These are phyloP conservation scores for Tolypocladium tundrense DNA, from an alignment of 2,329 filamentous ascomycete genomes.

Conservation along the genomic window DNA sequence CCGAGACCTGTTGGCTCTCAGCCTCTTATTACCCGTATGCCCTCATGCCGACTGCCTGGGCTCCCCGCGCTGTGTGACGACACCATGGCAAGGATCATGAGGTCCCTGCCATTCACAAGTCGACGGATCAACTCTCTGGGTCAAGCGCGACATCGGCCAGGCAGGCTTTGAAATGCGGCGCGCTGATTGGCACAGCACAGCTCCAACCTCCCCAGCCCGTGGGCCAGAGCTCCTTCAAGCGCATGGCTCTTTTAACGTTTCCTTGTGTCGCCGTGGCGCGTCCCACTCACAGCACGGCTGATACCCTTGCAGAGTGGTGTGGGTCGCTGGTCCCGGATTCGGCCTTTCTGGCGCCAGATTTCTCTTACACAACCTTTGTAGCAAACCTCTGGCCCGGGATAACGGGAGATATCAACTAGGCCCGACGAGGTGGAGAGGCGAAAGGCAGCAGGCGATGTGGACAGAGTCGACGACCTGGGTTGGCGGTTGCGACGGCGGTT, in stretches of 20 bases:
- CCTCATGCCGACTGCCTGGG: neutral
- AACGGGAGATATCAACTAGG: neutral
- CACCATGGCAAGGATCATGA: constrained; percentile 3
- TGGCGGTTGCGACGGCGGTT: neutral
- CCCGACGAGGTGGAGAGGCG: neutral
- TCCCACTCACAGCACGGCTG: constrained; percentile 1
- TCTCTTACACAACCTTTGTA: constrained; percentile 27
- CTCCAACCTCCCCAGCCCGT: neutral
- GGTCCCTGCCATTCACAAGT: constrained; percentile 4
- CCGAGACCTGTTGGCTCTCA: neutral
- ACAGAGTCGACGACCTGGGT: neutral
- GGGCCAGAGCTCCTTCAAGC: neutral
- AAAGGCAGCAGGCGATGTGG: neutral
- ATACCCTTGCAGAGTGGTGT: constrained; percentile 11
- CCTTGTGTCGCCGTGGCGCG: neutral
- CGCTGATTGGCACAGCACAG: constrained; percentile 17
- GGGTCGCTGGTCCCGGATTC: constrained; percentile 15
- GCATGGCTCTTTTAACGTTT: constrained; percentile 2
- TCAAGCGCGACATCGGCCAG: constrained; percentile 20
- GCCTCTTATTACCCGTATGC: neutral
- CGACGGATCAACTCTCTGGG: constrained; percentile 6
- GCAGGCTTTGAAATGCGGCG: constrained; percentile 16
- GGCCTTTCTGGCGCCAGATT: constrained; percentile 15
- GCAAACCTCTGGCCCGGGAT: constrained; percentile 14
- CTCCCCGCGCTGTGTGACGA: constrained; percentile 2